Evolutionary conservation across 176 grass and related monocot genomes (phyloP).

Genomic region (Alloteropsis semialata): DNA sequence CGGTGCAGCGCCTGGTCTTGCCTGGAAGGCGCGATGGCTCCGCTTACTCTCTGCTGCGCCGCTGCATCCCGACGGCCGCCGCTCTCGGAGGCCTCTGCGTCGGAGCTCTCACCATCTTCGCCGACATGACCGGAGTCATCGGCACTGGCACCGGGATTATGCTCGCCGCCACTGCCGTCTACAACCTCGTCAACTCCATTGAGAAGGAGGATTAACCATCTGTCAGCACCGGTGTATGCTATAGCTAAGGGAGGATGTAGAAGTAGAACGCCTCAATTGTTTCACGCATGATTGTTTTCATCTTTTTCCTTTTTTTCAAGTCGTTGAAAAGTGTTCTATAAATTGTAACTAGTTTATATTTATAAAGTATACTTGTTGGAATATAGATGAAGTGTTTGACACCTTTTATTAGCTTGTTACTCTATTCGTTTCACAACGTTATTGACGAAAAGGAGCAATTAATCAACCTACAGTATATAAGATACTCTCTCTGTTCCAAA

Average conservation of each 20-base stretch:
- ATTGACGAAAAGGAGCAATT: too few relatives aligned
- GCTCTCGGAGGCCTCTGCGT: background rate
- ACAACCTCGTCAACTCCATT: background rate
- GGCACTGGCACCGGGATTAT: background rate
- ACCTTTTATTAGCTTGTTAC: too few relatives aligned
- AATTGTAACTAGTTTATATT: too few relatives aligned
- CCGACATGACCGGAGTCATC: constrained; percentile 11
- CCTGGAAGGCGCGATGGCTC: background rate
- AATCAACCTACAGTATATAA: too few relatives aligned
- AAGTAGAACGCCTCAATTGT: background rate
- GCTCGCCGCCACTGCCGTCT: background rate
- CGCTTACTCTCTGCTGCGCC: background rate
- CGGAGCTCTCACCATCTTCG: constrained; percentile 12
- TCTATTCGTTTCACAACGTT: too few relatives aligned
- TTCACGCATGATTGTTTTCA: background rate
- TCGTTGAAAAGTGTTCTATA: too few relatives aligned
- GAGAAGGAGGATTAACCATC: background rate
- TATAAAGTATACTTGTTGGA: too few relatives aligned
- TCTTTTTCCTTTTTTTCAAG: background rate
- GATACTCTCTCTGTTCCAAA: too few relatives aligned
- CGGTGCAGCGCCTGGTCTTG: background rate
- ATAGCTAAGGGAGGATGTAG: background rate
- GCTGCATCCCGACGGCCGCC: background rate
- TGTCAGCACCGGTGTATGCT: background rate
- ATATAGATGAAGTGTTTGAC: too few relatives aligned